Conservation (phyloP, 2,329 filamentous ascomycete species). For the Penicillium capsulatum region DNA sequence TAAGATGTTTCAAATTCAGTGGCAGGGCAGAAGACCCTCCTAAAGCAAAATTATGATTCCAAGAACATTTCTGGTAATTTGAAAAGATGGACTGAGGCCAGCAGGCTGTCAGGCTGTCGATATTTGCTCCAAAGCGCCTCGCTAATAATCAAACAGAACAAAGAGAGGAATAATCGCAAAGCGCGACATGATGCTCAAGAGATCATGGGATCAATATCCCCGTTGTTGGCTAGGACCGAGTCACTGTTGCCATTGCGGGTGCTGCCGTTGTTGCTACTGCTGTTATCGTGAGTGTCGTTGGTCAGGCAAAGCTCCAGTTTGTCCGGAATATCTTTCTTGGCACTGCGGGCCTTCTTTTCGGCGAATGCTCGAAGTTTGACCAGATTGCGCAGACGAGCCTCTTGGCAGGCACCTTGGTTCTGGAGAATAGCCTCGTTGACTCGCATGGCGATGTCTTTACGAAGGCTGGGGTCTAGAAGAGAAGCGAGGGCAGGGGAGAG, state of each 20-base stretch:
- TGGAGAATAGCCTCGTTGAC: constrained; percentile 87
- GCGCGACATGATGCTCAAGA: constrained; percentile 26
- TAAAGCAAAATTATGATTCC: too few species aligned
- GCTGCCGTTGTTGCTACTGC: constrained; percentile 21
- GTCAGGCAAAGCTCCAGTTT: constrained; percentile 45
- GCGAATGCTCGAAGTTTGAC: constrained; percentile 82
- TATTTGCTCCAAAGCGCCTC: constrained; percentile 22
- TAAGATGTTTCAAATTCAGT: too few species aligned
- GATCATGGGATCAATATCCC: constrained; percentile 41
- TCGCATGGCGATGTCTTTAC: constrained; percentile 75
- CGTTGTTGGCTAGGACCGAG: constrained; percentile 41
- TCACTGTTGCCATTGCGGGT: constrained; percentile 34
- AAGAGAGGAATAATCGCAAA: constrained; percentile 2
- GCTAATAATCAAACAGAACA: constrained; percentile 15
- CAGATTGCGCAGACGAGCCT: constrained; percentile 77
- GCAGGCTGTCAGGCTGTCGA: too few species aligned
- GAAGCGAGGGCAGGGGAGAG: constrained; percentile 70
- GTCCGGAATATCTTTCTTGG: constrained; percentile 46
- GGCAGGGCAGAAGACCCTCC: too few species aligned
- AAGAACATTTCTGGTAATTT: too few species aligned
- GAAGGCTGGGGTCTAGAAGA: constrained; percentile 72
- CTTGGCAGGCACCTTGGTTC: constrained; percentile 66
- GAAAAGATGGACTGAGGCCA: too few species aligned
- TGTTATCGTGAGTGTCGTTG: constrained; percentile 21
- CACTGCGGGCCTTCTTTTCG: constrained; percentile 55